Percentiles rank a stretch among this genome's conserved stretches.
These are phyloP conservation scores for Chaetomidium leptoderma DNA, from an alignment of 495 filamentous ascomycete species.

Conservation along the genomic window DNA sequence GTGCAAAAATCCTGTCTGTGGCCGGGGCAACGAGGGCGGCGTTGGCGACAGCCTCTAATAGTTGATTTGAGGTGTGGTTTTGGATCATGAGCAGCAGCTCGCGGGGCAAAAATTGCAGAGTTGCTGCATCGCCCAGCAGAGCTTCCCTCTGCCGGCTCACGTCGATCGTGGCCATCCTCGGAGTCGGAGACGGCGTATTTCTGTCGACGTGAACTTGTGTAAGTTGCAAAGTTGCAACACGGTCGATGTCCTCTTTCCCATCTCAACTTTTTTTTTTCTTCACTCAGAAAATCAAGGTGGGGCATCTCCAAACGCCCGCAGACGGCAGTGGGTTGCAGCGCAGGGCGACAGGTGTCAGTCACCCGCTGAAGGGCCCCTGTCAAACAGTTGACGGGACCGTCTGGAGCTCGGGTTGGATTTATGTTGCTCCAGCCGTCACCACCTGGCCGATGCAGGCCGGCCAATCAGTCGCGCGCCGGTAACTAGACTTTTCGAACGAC, in stretches of 20 bases:
- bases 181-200: constrained; percentile 17
- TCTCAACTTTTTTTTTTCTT: constrained; percentile 34
- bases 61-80: constrained; percentile 55
- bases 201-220: neutral
- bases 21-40: constrained; percentile 60
- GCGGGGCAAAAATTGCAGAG: constrained; percentile 55
- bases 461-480: constrained; percentile 25
- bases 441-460: neutral
- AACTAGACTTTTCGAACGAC: constrained; percentile 30
- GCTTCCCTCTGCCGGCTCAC: constrained; percentile 38
- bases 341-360: constrained; percentile 4
- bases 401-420: constrained; percentile 11
- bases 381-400: neutral
- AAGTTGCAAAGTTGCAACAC: constrained; percentile 3
- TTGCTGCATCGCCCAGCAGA: constrained; percentile 36
- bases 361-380: constrained; percentile 5
- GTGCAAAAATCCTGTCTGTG: constrained; percentile 64
- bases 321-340: constrained; percentile 6
- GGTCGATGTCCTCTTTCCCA: constrained; percentile 11
- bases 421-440: constrained; percentile 20
- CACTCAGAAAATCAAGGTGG: constrained; percentile 27
- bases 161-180: constrained; percentile 44
- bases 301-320: constrained; percentile 16
- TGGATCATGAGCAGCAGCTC: constrained; percentile 63
- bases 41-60: constrained; percentile 64